phyloP scores from a whole-genome alignment of 345 rosid genomes.

The Cardamine occulta region DNA sequence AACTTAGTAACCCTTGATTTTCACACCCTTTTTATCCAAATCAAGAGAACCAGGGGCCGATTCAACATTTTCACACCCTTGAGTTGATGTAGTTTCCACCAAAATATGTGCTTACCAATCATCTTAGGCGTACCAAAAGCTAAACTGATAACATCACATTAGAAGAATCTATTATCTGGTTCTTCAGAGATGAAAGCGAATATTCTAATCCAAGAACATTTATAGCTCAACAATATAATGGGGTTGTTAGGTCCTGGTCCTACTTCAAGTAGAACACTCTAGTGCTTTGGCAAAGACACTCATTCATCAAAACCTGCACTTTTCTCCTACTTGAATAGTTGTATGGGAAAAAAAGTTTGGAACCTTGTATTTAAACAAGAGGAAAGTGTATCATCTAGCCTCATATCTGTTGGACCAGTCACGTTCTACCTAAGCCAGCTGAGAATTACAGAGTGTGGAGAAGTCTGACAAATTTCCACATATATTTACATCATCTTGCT shows the following conservation, averaged over 20 bases:
- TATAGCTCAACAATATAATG: slow-evolving; percentile 7
- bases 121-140: neutral
- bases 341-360: neutral
- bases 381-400: slow-evolving; percentile 1
- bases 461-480: slow-evolving; percentile 19
- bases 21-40: neutral
- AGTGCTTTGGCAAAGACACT: slow-evolving; percentile 12
- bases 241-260: slow-evolving; percentile 14
- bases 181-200: slow-evolving; percentile 14
- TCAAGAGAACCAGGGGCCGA: slow-evolving; percentile 5
- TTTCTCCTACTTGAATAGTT: neutral
- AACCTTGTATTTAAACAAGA: slow-evolving; percentile 2
- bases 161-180: neutral
- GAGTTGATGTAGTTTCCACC: neutral
- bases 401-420: slow-evolving; percentile 7
- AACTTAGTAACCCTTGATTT: neutral
- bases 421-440: slow-evolving; percentile 22
- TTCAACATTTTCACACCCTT: slow-evolving; percentile 7
- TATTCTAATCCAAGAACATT: slow-evolving; percentile 22
- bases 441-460: slow-evolving; percentile 10
- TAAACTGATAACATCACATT: neutral
- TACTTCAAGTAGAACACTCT: slow-evolving; percentile 13
- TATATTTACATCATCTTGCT: slow-evolving; percentile 14
- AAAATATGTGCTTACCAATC: slow-evolving; percentile 4
- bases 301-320: slow-evolving; percentile 18